phyloP scores from a whole-genome alignment of 2,329 filamentous ascomycete genomes.

The Colletotrichum sp. region DNA sequence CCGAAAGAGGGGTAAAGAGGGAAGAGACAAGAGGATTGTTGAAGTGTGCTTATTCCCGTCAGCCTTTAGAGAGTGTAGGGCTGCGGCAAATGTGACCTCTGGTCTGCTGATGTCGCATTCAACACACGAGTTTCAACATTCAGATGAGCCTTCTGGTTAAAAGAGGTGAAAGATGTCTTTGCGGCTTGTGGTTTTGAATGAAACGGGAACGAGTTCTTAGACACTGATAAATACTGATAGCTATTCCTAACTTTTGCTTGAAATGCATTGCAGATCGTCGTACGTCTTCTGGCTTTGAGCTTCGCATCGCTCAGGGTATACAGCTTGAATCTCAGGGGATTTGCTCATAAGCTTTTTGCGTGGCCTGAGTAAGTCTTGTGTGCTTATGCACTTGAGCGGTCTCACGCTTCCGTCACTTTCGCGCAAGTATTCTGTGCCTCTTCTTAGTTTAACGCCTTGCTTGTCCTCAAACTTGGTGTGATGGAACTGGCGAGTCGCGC shows the following conservation, averaged over 20 bases:
- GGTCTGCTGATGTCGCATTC: background rate
- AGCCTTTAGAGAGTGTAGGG: background rate
- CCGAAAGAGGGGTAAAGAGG: background rate
- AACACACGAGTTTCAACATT: rapidly evolving
- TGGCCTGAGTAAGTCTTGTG: background rate
- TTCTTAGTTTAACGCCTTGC: background rate
- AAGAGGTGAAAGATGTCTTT: background rate
- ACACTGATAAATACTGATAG: background rate
- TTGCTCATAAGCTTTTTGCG: background rate
- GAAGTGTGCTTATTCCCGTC: background rate
- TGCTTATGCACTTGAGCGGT: rapidly evolving
- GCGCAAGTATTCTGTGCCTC: background rate
- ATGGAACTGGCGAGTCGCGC: rapidly evolving
- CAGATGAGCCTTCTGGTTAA: background rate
- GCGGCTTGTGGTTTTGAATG: rapidly evolving
- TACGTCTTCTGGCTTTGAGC: background rate
- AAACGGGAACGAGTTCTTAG: background rate
- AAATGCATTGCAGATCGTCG: background rate
- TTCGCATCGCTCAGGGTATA: rapidly evolving
- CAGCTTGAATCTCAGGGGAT: background rate
- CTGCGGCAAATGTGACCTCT: background rate
- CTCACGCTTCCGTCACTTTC: background rate
- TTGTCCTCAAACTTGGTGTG: background rate
- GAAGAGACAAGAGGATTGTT: background rate
- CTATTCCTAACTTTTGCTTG: background rate